phyloP scores from a whole-genome alignment of 2,329 filamentous ascomycete species.

The Aureobasidium sp. region DNA sequence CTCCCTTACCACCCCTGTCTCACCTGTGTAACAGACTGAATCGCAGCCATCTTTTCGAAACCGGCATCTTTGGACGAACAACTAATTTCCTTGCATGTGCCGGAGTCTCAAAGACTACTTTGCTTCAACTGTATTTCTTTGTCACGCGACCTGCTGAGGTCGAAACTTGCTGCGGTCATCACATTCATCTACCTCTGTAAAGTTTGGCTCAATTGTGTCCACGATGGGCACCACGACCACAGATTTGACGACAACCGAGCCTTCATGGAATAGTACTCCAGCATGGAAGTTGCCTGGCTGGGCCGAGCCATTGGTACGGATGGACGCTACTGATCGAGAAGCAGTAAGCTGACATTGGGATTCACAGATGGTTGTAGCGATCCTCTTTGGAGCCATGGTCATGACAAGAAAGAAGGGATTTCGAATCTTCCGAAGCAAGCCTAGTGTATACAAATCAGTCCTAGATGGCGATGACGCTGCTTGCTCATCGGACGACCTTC shows the following conservation, averaged over 20 bases:
- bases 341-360: background rate
- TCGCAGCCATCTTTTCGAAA: background rate
- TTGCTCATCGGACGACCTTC: conserved; percentile 35
- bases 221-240: background rate
- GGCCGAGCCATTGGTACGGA: conserved; percentile 34
- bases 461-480: conserved; percentile 31
- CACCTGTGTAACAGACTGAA: background rate
- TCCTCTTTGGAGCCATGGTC: conserved; percentile 44
- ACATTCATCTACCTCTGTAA: background rate
- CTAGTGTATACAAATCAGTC: conserved; percentile 25
- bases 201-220: background rate
- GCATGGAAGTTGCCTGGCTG: conserved; percentile 38
- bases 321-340: background rate
- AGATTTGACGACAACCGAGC: conserved; percentile 19
- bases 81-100: background rate
- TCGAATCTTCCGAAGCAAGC: conserved; percentile 32
- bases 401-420: conserved; percentile 42
- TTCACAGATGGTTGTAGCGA: conserved; percentile 43
- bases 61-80: background rate
- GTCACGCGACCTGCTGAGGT: background rate
- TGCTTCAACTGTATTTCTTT: background rate
- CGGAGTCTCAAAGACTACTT: background rate
- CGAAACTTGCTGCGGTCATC: background rate
- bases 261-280: conserved; percentile 35
- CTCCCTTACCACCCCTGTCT: background rate